Evolutionary conservation across 805 yeast species (phyloP), one percentile per base, ranked within the genome.

Genomic region (Metschnikowia colocasiae): DNA sequence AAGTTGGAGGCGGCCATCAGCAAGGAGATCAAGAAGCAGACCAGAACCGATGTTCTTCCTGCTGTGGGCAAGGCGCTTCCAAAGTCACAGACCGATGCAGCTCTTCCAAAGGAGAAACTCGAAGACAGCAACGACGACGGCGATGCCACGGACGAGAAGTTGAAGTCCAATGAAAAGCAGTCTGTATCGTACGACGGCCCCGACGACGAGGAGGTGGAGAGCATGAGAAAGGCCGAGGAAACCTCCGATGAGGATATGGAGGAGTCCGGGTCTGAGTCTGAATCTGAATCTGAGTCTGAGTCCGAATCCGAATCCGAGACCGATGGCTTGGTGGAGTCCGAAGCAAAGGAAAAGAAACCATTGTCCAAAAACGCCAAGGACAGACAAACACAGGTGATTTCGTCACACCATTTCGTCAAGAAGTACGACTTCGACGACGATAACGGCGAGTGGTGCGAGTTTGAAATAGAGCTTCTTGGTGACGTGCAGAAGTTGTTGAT

Each of bases 161-260:
- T 76, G 50, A 78, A 74, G 54, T 69, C 76, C 45, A 84, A 83
- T 56, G 74, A 82, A 32, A 88, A 89, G 58, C 96, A 91, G 69
- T 83, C 95, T 15, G 92, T 87, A 33, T 89, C 97, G 1, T 89
- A 89, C 58, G 98, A 91, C 54, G 96, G 82, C 13, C 96, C 97
- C 29, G 98, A 91, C 68, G 97, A 91, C 53, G 98, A 89, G 26
- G 97, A 91, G 62, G 73, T 87, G 51, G 97, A 89, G 64, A 87
- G 87, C 43, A 87, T 88, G 91, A 83, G 83, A 68, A 78, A 78
- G 59, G 95, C 87, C 43, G 92, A 85, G 65, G 80, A 84, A 58
- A 81, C 91, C 34, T 82, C 83, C 49, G 89, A 82, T 53, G 94
- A 84, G 58, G 85, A 79, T 45, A 79, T 74, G 58, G 62, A 63